Conservation (phyloP, 352 stramenopile genomes). For the Phytophthora tubulina region DNA sequence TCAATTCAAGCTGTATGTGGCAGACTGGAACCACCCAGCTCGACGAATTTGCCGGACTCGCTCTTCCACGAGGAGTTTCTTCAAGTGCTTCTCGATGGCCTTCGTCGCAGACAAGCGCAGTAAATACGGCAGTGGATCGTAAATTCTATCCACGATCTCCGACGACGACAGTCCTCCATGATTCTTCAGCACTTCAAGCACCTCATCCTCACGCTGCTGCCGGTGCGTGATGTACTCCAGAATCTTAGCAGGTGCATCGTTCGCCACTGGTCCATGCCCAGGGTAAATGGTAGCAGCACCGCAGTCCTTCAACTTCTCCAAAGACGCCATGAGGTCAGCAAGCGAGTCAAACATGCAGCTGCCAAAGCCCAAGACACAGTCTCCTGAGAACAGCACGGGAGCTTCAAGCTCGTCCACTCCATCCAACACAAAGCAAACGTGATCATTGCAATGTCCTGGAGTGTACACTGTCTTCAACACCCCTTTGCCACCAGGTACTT, state of each 20-base stretch:
- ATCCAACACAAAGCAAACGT: slow-evolving; percentile 84
- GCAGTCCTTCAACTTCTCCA: slow-evolving; percentile 57
- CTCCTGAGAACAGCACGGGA: slow-evolving; percentile 76
- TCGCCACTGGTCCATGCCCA: slow-evolving; percentile 76
- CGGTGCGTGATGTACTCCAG: slow-evolving; percentile 83
- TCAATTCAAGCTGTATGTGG: slow-evolving; percentile 45
- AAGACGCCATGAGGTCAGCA: slow-evolving; percentile 76
- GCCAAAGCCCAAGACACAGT: slow-evolving; percentile 86
- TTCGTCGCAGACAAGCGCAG: slow-evolving; percentile 63
- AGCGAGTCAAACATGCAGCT: slow-evolving; percentile 91
- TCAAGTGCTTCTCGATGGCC: slow-evolving; percentile 68
- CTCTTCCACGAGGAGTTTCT: slow-evolving; percentile 65
- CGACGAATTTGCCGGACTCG: slow-evolving; percentile 38
- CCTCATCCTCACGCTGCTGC: slow-evolving; percentile 72
- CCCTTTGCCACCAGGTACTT: slow-evolving; percentile 23
- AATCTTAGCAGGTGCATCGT: slow-evolving; percentile 73
- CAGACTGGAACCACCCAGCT: slow-evolving; percentile 39
- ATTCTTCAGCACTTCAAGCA: slow-evolving; percentile 56
- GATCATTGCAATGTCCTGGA: slow-evolving; percentile 88
- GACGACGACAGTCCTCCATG: slow-evolving; percentile 41
- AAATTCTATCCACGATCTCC: slow-evolving; percentile 66
- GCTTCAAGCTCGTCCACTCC: slow-evolving; percentile 24
- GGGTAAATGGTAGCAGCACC: slow-evolving; percentile 70
- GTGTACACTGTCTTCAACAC: slow-evolving; percentile 74
- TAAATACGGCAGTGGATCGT: slow-evolving; percentile 63